A percentile compares a stretch with the other conserved stretches of the same genome.
phyloP scores from a whole-genome alignment of 23 red algal genomes.

The Rhodosorus marinus region DNA sequence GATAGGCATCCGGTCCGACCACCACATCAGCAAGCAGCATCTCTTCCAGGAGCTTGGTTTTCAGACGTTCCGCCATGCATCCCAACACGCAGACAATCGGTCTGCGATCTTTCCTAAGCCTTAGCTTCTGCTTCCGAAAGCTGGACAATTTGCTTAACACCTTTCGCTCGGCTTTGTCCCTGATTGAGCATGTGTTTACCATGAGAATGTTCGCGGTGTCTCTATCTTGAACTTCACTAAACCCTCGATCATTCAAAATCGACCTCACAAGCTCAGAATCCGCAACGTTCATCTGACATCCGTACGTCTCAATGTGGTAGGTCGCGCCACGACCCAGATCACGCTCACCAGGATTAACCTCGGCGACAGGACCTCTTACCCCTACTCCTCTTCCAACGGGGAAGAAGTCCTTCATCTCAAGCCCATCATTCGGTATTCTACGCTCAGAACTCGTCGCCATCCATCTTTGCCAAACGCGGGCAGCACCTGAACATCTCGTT shows the following conservation, averaged over 20 bases:
- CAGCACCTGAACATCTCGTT: too few relatives aligned
- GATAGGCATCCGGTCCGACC: constrained; percentile 41
- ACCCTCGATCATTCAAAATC: constrained; percentile 7
- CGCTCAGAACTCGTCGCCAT: too few relatives aligned
- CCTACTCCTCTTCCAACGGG: too few relatives aligned
- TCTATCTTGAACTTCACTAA: not conserved
- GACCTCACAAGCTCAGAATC: constrained; percentile 11
- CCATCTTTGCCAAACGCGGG: too few relatives aligned
- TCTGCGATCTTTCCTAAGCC: not conserved
- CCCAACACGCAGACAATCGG: constrained; percentile 12
- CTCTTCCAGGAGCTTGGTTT: constrained; percentile 12
- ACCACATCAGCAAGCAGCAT: constrained; percentile 24
- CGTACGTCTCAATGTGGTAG: constrained; percentile 30
- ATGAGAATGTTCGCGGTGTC: constrained; percentile 15
- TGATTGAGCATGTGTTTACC: constrained; percentile 50
- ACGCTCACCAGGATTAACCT: too few relatives aligned
- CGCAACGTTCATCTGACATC: constrained; percentile 45
- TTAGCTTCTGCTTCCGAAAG: not conserved
- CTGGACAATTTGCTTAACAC: constrained; percentile 7
- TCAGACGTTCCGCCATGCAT: constrained; percentile 58
- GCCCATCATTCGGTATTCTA: too few relatives aligned
- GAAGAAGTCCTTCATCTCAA: too few relatives aligned
- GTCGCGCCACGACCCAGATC: too few relatives aligned
- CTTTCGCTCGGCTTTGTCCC: constrained; percentile 29
- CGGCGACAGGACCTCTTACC: too few relatives aligned